Evolutionary conservation across 345 rosid species (phyloP), one percentile per base, ranked within the genome.

Genomic region (Moricandia moricandioides): DNA sequence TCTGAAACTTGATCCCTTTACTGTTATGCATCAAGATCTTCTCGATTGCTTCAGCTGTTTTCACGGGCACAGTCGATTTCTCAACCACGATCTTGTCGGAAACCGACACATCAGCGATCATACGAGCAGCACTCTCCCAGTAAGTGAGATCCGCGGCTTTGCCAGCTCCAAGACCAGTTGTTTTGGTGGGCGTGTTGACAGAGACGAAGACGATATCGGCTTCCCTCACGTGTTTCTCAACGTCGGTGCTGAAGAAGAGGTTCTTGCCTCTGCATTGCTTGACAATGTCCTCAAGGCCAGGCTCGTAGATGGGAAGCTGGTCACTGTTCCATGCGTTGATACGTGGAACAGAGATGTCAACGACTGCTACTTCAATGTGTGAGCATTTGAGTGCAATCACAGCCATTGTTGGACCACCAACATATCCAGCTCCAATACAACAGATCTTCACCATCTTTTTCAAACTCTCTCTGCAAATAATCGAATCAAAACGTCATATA

Each of bases 361-460:
- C 97, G 51, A 92, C 97, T 5, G 81, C 97, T 69, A 92, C 96
- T 81, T 92, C 96, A 80, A 92, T 74, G 9, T 81, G 67, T 6
- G 98, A 90, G 79, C 96, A 90, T 82, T 92, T 92, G 5, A 87
- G 82, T 17, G 98, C 96, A 82, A 92, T 92, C 62, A 92, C 91
- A 0, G 98, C 98, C 98, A 92, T 92, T 40, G 98, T 90, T 2
- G 98, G 98, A 51, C 98, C 98, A 8, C 98, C 98, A 0, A 92
- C 98, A 78, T 92, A 92, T 24, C 98, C 98, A 58, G 98, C 98
- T 80, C 98, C 98, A 65, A 92, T 92, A 80, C 98, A 92, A 74
- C 98, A 92, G 83, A 92, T 86, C 87, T 92, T 92, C 91, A 92
- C 98, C 98, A 92, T 92, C 75, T 5, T 35, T 11, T 7, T 70